phyloP scores from a whole-genome alignment of 2,329 filamentous ascomycete genomes.

The Rutstroemia sydowiana region DNA sequence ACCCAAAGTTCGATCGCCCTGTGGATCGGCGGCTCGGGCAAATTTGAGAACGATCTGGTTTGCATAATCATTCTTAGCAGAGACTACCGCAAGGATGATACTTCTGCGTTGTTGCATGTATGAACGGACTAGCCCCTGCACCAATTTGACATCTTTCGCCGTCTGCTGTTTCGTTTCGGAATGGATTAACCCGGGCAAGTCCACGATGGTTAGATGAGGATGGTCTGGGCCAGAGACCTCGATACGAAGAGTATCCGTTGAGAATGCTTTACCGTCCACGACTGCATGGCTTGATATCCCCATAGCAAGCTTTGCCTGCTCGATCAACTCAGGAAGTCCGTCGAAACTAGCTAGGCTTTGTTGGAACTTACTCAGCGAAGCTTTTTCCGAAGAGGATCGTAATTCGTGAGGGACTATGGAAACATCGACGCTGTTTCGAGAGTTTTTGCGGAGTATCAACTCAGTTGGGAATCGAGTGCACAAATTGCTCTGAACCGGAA shows the following conservation, averaged over 20 bases:
- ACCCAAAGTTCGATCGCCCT: slow-evolving; percentile 35
- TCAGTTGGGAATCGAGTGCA: slow-evolving; percentile 40
- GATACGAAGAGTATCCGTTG: slow-evolving; percentile 16
- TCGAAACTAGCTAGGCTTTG: slow-evolving; percentile 18
- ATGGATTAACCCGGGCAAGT: slow-evolving; percentile 49
- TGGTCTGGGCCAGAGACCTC: slow-evolving; percentile 26
- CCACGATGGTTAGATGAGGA: slow-evolving; percentile 49
- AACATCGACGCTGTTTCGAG: slow-evolving; percentile 10
- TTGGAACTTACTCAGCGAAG: slow-evolving; percentile 13
- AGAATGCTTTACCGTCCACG: slow-evolving; percentile 25
- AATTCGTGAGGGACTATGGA: slow-evolving; percentile 18
- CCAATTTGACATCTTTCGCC: slow-evolving; percentile 36
- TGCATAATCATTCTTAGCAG: slow-evolving; percentile 52
- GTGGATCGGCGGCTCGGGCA: slow-evolving; percentile 35
- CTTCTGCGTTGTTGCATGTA: slow-evolving; percentile 49
- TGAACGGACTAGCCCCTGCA: slow-evolving; percentile 39
- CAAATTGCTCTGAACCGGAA: slow-evolving; percentile 33
- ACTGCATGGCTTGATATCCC: too few relatives aligned
- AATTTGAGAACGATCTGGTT: slow-evolving; percentile 50
- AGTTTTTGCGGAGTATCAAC: slow-evolving; percentile 30
- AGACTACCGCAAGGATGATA: slow-evolving; percentile 49
- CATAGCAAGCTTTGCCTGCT: slow-evolving; percentile 18
- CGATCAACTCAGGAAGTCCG: slow-evolving; percentile 17
- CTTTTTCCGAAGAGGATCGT: slow-evolving; percentile 14
- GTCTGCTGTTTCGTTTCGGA: slow-evolving; percentile 39